Conservation (phyloP, 2,329 filamentous ascomycete species). For the Lecanoromycetidae sp. region DNA sequence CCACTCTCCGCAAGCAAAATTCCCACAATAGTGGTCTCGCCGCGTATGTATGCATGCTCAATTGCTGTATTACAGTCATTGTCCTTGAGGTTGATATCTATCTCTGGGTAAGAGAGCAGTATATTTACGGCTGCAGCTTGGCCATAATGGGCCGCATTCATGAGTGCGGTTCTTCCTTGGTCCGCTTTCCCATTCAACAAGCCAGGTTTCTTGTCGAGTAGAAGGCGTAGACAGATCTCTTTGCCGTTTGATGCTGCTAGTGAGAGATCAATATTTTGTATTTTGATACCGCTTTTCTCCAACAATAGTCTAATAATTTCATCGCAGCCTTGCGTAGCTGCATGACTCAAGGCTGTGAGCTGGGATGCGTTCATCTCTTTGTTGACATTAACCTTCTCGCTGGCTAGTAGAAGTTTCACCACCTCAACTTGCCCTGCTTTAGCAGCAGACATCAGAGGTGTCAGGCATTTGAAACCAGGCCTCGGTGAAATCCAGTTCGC, state of each 20-base stretch:
- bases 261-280: neutral
- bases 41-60: too few species aligned
- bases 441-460: neutral
- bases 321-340: neutral
- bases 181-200: too few species aligned
- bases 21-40: too few species aligned
- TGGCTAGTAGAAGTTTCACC: neutral
- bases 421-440: neutral
- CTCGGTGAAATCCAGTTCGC: neutral
- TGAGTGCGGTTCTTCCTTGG: too few species aligned
- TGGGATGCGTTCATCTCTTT: neutral
- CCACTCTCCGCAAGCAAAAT: too few species aligned
- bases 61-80: too few species aligned
- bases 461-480: neutral
- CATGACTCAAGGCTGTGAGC: neutral
- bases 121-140: too few species aligned
- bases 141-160: too few species aligned
- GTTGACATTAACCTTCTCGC: neutral
- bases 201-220: too few species aligned
- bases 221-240: too few species aligned
- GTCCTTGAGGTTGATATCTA: too few species aligned
- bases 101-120: too few species aligned
- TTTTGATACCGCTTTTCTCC: neutral
- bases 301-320: neutral
- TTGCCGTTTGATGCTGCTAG: neutral